Evolutionary conservation across 169 alveolate species (phyloP), one percentile per base, ranked within the genome.

Genomic region (Plasmodium vivax): DNA sequence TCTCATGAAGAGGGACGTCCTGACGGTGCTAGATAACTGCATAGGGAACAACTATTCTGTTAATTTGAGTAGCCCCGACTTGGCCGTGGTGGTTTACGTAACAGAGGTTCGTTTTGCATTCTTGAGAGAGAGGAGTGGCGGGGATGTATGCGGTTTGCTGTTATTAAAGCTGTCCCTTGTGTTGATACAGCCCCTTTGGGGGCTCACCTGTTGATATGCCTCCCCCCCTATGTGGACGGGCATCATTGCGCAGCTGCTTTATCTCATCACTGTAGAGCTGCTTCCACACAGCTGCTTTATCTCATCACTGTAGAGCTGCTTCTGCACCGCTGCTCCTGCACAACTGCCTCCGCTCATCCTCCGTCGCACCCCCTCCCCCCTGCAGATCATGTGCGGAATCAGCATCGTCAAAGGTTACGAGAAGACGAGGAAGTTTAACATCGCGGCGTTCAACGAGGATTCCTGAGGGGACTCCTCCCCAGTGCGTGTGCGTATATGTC

Each of bases 1-100:
- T 43, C 19, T 95, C 19, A 47, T 71, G 23, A 82, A 95, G 51
- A 88, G 75, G 62, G 94, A 85, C 27, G 96, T 96, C 27, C 74
- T 96, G 23, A 96, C 93, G 23, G 75, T 96, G 12, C 83, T 93
- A 3, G 96, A 79, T 36, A 93, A 87, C 23, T 79, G 96, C 62
- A 92, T 96, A 32, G 98, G 98, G 34, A 58, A 73, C 56, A 93
- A 93, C 74, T 96, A 96, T 73, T 68, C 84, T 19, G 98, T 96
- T 10, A 95, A 95, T 83, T 81, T 96, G 41, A 36, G 75, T 10
- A 79, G 23, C 23, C 98, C 98, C 9, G 98, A 96, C 82, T 87
- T 94, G 82, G 90, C 96, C 36, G 54, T 96, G 23, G 58, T 96
- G 36, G 96, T 96, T 6, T 80, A 95, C 32, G 98, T 96, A 4